Evolutionary conservation across 192 early-diverging fungal species (phyloP), one percentile per base, ranked within the genome.

Genomic region (Dispira parvispora): DNA sequence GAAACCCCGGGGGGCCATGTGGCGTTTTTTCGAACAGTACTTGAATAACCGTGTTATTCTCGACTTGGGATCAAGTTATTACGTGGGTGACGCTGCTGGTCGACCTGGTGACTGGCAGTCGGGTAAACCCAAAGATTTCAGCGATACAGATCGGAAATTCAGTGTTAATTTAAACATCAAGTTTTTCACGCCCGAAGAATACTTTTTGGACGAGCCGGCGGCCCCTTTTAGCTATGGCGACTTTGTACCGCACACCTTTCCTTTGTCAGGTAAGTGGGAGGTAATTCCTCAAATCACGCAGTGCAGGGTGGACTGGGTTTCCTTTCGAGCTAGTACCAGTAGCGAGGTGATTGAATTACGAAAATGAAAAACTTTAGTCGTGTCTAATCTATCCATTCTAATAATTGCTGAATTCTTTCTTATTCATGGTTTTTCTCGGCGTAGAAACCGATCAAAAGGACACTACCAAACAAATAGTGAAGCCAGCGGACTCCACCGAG

Each of bases 71-170:
- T 55, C 67, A 3, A 86, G 84, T 64, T 93, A 91, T 52, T 98
- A 82, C 75, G 86, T 91, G 5, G 95, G 95, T 25, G 95, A 98
- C 72, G 95, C 92, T 3, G 91, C 91, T n/a, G 92, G 95, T 1
- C 68, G 95, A 43, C 69, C 72, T 0, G 73, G 62, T 2, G 77
- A 73, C n/a, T 88, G 86, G 84, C 80, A 78, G 62, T 62, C 49
- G 0, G 80, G 78, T 5, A 69, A 63, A 0, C 69, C 72, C 23
- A 82, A 80, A 62, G 95, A 98, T 62, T 84, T 84, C 71, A 77
- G 85, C n/a, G 88, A 89, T 68, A 81, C 79, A 2, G 95, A 98
- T 69, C 65, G 81, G 69, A 92, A 89, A 56, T 89, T 90, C 74
- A 91, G 92, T 2, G 69, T 74, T 52, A 94, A 91, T 61, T 71